Evolutionary conservation across 495 filamentous ascomycete genomes (phyloP).

Genomic region (Articulospora tetracladia): DNA sequence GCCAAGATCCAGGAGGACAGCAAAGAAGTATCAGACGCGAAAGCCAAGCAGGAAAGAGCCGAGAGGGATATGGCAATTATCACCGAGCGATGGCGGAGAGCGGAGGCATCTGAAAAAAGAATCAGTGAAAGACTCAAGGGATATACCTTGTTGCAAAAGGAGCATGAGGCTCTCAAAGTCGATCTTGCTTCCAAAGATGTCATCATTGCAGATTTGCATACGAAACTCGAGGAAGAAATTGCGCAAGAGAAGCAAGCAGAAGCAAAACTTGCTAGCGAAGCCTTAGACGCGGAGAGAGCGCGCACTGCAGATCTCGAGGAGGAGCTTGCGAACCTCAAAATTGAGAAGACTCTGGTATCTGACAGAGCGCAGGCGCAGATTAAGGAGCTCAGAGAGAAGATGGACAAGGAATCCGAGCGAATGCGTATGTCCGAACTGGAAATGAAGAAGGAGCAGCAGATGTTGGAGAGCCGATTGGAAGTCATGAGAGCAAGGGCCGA

Average conservation of each 20-base stretch:
- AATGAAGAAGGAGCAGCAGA: constrained; percentile 75
- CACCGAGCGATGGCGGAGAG: constrained; percentile 57
- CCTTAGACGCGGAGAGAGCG: constrained; percentile 65
- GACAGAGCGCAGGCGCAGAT: constrained; percentile 69
- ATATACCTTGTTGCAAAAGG: constrained; percentile 64
- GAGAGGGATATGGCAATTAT: constrained; percentile 57
- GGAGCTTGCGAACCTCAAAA: constrained; percentile 62
- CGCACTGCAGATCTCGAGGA: constrained; percentile 67
- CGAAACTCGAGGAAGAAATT: constrained; percentile 64
- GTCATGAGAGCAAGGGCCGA: constrained; percentile 80
- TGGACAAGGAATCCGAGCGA: constrained; percentile 71
- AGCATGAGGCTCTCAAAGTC: constrained; percentile 60
- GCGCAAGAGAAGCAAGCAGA: constrained; percentile 66
- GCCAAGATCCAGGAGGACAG: constrained; percentile 55
- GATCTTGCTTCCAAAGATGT: constrained; percentile 65
- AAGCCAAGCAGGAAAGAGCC: constrained; percentile 61
- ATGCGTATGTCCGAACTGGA: constrained; percentile 69
- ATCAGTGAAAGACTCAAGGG: constrained; percentile 60
- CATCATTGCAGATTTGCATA: constrained; percentile 65
- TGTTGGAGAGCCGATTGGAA: constrained; percentile 87
- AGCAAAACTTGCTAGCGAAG: constrained; percentile 59
- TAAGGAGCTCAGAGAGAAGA: constrained; percentile 62
- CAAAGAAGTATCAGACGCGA: constrained; percentile 59
- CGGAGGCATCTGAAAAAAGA: constrained; percentile 62
- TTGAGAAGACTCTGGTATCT: constrained; percentile 71